Conservation (phyloP, 192 early-diverging fungal species). For the Linnemannia elongata region DNA sequence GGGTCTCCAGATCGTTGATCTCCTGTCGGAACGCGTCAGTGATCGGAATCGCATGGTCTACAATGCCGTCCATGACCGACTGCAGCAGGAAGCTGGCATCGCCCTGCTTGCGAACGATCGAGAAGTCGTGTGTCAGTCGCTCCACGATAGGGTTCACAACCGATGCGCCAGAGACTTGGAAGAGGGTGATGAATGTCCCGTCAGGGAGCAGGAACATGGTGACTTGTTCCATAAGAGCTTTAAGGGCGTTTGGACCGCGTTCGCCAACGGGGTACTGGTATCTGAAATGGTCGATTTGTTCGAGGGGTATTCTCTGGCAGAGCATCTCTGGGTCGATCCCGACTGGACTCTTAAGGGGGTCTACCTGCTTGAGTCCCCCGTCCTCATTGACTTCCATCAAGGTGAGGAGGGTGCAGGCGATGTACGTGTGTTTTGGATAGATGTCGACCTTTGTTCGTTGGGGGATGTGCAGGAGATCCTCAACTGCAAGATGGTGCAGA, state of each 20-base stretch:
- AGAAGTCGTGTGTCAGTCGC: constrained; percentile 42
- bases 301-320: constrained; percentile 30
- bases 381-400: constrained; percentile 31
- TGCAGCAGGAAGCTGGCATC: constrained; percentile 61
- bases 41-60: constrained; percentile 62
- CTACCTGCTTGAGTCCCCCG: constrained; percentile 27
- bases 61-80: constrained; percentile 63
- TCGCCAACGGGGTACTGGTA: constrained; percentile 21
- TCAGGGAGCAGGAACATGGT: constrained; percentile 54
- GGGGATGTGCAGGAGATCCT: constrained; percentile 47
- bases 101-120: constrained; percentile 43
- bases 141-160: constrained; percentile 54
- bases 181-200: constrained; percentile 57
- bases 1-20: constrained; percentile 57
- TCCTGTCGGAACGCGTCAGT: constrained; percentile 58
- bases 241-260: not conserved
- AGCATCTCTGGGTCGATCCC: constrained; percentile 36
- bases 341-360: constrained; percentile 8
- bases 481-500: constrained; percentile 49
- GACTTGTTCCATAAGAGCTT: constrained; percentile 55
- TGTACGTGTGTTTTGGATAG: constrained; percentile 45
- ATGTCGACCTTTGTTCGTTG: constrained; percentile 55
- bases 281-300: constrained; percentile 39
- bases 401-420: constrained; percentile 44
- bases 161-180: constrained; percentile 54